A percentile compares a stretch with the other conserved stretches of the same genome.
Conservation (phyloP, 148 eudicot species). For the Nepenthes gracilis region DNA sequence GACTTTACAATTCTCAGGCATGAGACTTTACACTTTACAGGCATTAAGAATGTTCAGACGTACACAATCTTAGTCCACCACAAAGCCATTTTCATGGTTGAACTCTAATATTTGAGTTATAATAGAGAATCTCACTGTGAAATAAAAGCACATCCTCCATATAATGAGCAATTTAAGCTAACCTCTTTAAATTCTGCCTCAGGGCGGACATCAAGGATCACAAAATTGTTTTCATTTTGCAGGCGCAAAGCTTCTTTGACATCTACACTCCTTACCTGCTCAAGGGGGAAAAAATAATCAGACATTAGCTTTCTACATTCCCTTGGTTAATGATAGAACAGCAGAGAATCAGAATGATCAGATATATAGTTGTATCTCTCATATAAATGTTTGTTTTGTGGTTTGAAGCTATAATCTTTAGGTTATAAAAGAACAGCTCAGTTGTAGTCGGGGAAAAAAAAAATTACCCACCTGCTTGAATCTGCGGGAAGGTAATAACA, state of each 20-base stretch:
- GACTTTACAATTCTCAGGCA: too few relatives aligned
- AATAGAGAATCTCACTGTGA: background rate
- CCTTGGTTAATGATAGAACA: background rate
- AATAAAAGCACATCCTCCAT: background rate
- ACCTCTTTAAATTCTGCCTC: conserved; percentile 96
- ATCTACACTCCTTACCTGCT: conserved; percentile 89
- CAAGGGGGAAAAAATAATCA: background rate
- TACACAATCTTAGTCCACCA: too few relatives aligned
- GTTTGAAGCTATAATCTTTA: too few relatives aligned
- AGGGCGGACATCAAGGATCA: conserved; percentile 92
- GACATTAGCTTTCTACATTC: background rate
- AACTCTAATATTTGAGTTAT: too few relatives aligned
- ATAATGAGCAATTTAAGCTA: background rate
- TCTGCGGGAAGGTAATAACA: too few relatives aligned
- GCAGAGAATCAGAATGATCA: background rate
- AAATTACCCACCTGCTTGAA: too few relatives aligned
- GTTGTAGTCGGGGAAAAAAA: too few relatives aligned
- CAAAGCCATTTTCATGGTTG: too few relatives aligned
- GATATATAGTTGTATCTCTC: background rate
- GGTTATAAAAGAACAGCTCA: too few relatives aligned
- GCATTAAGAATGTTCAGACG: too few relatives aligned
- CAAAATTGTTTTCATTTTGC: conserved; percentile 87
- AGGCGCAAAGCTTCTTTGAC: conserved; percentile 88
- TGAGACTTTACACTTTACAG: too few relatives aligned
- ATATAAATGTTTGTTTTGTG: too few relatives aligned